These are phyloP conservation scores for Paramecium primaurelia DNA, from an alignment of 73 alveolate genomes.

Conservation along the genomic window DNA sequence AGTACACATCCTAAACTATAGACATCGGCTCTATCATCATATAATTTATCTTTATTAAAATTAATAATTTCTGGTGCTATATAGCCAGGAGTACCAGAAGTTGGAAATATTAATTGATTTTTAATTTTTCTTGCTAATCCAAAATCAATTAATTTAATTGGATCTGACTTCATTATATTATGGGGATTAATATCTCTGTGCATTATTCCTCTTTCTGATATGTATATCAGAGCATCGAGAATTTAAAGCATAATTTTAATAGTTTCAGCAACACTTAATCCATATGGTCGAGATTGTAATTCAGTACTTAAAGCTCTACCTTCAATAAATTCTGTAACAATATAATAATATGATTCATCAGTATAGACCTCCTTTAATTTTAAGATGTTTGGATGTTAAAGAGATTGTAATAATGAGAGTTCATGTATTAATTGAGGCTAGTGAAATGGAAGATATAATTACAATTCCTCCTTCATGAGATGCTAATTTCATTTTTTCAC, in stretches of 20 bases:
- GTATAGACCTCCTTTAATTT: slow-evolving; percentile 43
- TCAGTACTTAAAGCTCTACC: slow-evolving; percentile 22
- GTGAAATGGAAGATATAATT: not conserved
- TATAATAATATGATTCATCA: not conserved
- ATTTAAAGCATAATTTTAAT: not conserved
- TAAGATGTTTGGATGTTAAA: not conserved
- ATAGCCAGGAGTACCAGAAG: slow-evolving; percentile 82
- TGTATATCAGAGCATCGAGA: not conserved
- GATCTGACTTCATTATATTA: slow-evolving; percentile 28
- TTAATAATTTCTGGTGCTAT: slow-evolving; percentile 81
- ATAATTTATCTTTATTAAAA: slow-evolving; percentile 41
- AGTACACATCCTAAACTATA: slow-evolving; percentile 23
- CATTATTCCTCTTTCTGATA: slow-evolving; percentile 24
- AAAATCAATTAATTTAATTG: slow-evolving; percentile 23
- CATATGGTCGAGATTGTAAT: slow-evolving; percentile 3
- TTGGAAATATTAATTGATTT: not conserved
- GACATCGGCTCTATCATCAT: slow-evolving; percentile 15
- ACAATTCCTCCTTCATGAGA: slow-evolving; percentile 41
- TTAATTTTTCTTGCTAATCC: slow-evolving; percentile 38
- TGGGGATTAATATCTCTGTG: slow-evolving; percentile 54
- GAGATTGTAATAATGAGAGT: not conserved
- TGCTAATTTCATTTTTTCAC: not conserved
- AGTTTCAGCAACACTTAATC: not conserved
- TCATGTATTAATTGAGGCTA: slow-evolving; percentile 40
- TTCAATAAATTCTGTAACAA: slow-evolving; percentile 18